Percentiles rank a stretch among this genome's conserved stretches.
These are phyloP conservation scores for Cynara cardunculus DNA, from an alignment of 129 eudicot species.

Conservation along the genomic window DNA sequence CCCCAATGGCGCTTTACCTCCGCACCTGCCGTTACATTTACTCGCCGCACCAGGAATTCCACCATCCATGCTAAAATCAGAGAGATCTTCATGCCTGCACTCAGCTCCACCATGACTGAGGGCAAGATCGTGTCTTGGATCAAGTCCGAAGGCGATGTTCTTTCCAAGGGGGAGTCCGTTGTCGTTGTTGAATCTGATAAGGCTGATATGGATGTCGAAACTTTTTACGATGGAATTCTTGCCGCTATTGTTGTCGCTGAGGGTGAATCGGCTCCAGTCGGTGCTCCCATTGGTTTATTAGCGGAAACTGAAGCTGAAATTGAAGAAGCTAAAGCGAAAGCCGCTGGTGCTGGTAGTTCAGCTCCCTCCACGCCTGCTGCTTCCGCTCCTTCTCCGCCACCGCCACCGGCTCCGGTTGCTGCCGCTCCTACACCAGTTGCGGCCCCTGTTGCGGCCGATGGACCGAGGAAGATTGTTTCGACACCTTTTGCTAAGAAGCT, in stretches of 20 bases:
- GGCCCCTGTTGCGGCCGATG: slow-evolving; percentile 26
- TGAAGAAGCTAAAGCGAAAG: slow-evolving; percentile 67
- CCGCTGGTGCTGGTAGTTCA: slow-evolving; percentile 22
- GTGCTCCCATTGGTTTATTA: slow-evolving; percentile 72
- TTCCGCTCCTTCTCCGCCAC: slow-evolving; percentile 23
- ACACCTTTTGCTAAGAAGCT: slow-evolving; percentile 91
- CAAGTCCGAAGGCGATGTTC: slow-evolving; percentile 76
- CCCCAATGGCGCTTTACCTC: slow-evolving; percentile 33
- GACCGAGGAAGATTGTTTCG: slow-evolving; percentile 58
- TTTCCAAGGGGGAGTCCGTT: slow-evolving; percentile 77
- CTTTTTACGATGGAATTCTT: slow-evolving; percentile 74
- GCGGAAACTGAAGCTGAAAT: slow-evolving; percentile 82
- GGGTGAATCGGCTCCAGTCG: slow-evolving; percentile 83
- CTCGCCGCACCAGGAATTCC: slow-evolving; percentile 26
- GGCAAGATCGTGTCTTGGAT: slow-evolving; percentile 91
- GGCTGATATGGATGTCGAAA: slow-evolving; percentile 95
- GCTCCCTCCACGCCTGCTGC: slow-evolving; percentile 17
- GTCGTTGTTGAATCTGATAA: slow-evolving; percentile 95
- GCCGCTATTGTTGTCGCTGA: slow-evolving; percentile 83
- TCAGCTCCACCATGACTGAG: slow-evolving; percentile 95
- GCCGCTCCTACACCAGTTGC: neutral
- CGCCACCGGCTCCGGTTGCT: slow-evolving; percentile 30
- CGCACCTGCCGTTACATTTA: slow-evolving; percentile 27
- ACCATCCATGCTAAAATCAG: slow-evolving; percentile 63
- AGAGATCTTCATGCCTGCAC: slow-evolving; percentile 95